Evolutionary conservation across 257 asterid species (phyloP), one percentile per base, ranked within the genome.

Genomic region (Lithospermum erythrorhizon): DNA sequence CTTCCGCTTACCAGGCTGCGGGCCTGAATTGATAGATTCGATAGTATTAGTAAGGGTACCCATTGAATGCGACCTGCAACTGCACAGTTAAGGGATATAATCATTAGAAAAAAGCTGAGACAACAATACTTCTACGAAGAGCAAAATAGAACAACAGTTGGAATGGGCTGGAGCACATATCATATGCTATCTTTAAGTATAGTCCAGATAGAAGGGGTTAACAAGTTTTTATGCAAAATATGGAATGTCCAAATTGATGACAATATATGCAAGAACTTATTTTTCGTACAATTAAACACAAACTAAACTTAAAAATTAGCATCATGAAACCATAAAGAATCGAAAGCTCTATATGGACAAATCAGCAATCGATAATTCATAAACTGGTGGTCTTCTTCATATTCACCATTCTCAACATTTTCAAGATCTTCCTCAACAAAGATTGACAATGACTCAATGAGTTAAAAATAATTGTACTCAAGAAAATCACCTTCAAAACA

Each of bases 1-100:
- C 75, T 88, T 78, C 32, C 81, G 76, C 77, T 82, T 89, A 59
- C 60, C 78, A 20, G 84, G 82, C 63, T 70, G 77, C 23, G 71
- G 41, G 69, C 84, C 90, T 67, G 90, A 73, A 76, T 58, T 57
- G 47, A 79, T 78, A 59, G 67, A 70, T 55, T 75, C 84, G 57
- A 58, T 73, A 65, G 79, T 68, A 63, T 67, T 61, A 49, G 67
- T 64, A 55, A 83, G 57, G 70, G 62, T 55, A 54, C 69, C 89
- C 98, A 82, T 85, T 17, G 67, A 27, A 61, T n/a, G 49, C 67
- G 67, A 62, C 76, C 95, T 78, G 82, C 55, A 32, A 27, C 55
- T 54, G 55, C 19, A 27, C 49, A 41, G 49, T 41, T 3, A 11
- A 11, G 2, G 14, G 49, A 13, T 14, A 41, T 13, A 41, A 41